Percentiles rank a stretch among this genome's conserved stretches.
Evolutionary conservation across 768 basidiomycete species (phyloP).

Genomic region (Strobilomyces echinocephalus): DNA sequence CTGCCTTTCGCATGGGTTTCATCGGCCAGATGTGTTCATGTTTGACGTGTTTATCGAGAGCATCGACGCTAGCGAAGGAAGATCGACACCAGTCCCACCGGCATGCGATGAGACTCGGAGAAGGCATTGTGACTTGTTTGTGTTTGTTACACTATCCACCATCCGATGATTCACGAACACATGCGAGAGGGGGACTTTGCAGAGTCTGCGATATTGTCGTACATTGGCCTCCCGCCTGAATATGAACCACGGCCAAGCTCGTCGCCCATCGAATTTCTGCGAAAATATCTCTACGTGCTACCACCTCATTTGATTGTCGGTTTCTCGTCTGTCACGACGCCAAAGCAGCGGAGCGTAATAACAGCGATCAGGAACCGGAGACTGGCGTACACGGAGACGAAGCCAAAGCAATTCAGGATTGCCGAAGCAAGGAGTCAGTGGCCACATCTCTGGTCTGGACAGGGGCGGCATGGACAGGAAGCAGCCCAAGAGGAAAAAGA

Average conservation of each 20-base stretch:
- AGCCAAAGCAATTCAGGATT: slow-evolving; percentile 54
- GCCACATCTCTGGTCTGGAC: slow-evolving; percentile 66
- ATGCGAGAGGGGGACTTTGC: slow-evolving; percentile 9
- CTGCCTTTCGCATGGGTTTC: slow-evolving; percentile 40
- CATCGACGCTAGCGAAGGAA: slow-evolving; percentile 34
- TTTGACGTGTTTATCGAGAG: slow-evolving; percentile 44
- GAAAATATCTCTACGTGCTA: slow-evolving; percentile 51
- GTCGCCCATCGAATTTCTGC: slow-evolving; percentile 62
- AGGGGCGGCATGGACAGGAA: slow-evolving; percentile 43
- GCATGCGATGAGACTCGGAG: slow-evolving; percentile 32
- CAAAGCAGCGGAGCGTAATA: slow-evolving; percentile 63
- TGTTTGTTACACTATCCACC: slow-evolving; percentile 9
- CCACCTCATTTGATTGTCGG: slow-evolving; percentile 56
- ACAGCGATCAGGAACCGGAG: slow-evolving; percentile 69
- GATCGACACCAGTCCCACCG: slow-evolving; percentile 52
- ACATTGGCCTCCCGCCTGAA: slow-evolving; percentile 54
- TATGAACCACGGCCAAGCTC: slow-evolving; percentile 56
- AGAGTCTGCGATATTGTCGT: slow-evolving; percentile 35
- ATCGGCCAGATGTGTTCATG: slow-evolving; percentile 43
- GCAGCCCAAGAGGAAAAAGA: slow-evolving; percentile 61
- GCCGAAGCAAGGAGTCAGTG: slow-evolving; percentile 50
- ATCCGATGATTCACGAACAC: background rate
- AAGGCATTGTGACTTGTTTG: slow-evolving; percentile 15
- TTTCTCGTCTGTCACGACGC: slow-evolving; percentile 43
- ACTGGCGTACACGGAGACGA: slow-evolving; percentile 52